Conservation (phyloP, 2,329 filamentous ascomycete genomes). For the Metarhizium anisopliae region DNA sequence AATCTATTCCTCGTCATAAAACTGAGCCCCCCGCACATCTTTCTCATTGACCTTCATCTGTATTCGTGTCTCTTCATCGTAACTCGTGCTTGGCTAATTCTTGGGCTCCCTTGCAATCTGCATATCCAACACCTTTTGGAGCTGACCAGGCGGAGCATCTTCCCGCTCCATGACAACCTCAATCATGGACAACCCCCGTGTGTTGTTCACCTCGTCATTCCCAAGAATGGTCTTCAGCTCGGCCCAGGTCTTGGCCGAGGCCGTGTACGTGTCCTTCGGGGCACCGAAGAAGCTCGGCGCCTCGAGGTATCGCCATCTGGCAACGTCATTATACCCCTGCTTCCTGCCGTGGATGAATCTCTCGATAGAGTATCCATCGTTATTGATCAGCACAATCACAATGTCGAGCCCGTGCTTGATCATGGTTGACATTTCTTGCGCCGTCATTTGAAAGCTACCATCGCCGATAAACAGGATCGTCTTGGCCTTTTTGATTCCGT, state of each 20-base stretch:
- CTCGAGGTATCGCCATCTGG: conserved; percentile 42
- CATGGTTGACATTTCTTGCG: conserved; percentile 57
- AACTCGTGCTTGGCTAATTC: neutral
- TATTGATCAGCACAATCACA: conserved; percentile 46
- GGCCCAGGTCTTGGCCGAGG: conserved; percentile 5
- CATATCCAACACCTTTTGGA: conserved; percentile 4
- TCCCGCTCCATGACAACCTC: conserved; percentile 8
- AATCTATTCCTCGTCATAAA: neutral
- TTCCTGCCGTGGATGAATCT: conserved; percentile 45
- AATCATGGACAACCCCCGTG: conserved; percentile 5
- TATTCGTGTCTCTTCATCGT: neutral
- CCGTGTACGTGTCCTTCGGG: conserved; percentile 4
- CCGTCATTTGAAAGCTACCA: conserved; percentile 57
- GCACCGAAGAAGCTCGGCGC: conserved; percentile 40
- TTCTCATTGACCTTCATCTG: neutral
- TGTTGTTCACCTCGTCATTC: neutral
- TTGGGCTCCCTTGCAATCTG: conserved; percentile 5
- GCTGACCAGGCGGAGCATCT: conserved; percentile 5
- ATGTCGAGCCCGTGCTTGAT: conserved; percentile 43
- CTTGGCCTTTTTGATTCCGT: conserved; percentile 14
- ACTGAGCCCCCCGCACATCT: neutral
- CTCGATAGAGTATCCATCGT: conserved; percentile 51
- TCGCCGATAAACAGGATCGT: conserved; percentile 53
- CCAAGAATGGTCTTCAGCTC: conserved; percentile 5
- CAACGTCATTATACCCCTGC: conserved; percentile 45